Conservation (phyloP, 2,329 filamentous ascomycete genomes). For the Venturia oleaginea region DNA sequence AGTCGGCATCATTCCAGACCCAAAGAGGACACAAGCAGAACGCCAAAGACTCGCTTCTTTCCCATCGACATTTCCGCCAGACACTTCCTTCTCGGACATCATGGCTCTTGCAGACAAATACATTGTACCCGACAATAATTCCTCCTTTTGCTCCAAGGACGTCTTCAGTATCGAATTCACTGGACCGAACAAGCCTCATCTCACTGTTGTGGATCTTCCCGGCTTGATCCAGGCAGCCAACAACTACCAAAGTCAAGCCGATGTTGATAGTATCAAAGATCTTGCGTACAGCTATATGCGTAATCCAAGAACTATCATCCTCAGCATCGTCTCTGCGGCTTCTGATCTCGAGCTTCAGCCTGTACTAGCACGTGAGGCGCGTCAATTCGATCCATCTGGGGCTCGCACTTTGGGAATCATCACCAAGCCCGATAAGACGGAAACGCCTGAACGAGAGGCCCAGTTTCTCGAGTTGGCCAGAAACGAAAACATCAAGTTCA, state of each 20-base stretch:
- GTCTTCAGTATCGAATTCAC: constrained; percentile 23
- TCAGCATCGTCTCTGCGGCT: constrained; percentile 35
- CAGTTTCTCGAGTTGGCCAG: constrained; percentile 22
- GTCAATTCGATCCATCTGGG: constrained; percentile 25
- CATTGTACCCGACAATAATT: constrained; percentile 8
- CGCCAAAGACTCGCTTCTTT: constrained; percentile 10
- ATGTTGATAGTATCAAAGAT: constrained; percentile 37
- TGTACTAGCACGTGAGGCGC: constrained; percentile 20
- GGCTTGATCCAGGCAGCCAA: constrained; percentile 44
- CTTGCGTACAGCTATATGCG: constrained; percentile 37
- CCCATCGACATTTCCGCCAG: constrained; percentile 2
- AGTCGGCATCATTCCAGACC: constrained; percentile 12
- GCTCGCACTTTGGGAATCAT: constrained; percentile 35
- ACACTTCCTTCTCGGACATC: constrained; percentile 10
- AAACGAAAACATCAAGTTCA: constrained; percentile 25
- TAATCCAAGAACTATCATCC: constrained; percentile 35
- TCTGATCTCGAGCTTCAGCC: constrained; percentile 33
- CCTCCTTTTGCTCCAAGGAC: constrained; percentile 17
- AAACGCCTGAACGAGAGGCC: constrained; percentile 20
- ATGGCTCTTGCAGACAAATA: constrained; percentile 7
- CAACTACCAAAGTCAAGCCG: constrained; percentile 37
- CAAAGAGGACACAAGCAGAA: constrained; percentile 4
- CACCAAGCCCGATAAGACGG: constrained; percentile 32
- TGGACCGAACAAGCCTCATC: constrained; percentile 29
- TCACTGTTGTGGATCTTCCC: constrained; percentile 49